phyloP scores from a whole-genome alignment of 192 early-diverging fungal species.

The Linnemannia hyalina region DNA sequence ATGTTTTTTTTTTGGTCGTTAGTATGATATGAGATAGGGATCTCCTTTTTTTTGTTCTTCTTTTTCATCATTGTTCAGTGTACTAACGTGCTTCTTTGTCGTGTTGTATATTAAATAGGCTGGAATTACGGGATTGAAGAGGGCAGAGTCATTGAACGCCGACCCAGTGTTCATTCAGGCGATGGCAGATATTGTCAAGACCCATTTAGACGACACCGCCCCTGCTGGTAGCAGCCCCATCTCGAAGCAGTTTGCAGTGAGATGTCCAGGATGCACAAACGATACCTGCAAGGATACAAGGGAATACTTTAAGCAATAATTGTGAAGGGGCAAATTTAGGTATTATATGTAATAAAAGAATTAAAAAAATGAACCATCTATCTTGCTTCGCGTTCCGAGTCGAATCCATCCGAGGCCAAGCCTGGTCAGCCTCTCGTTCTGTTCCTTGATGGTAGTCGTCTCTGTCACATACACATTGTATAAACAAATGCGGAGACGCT shows the following conservation, averaged over 20 bases:
- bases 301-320: slow-evolving; percentile 67
- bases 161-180: slow-evolving; percentile 92
- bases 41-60: not conserved
- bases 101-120: slow-evolving; percentile 53
- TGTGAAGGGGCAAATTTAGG: not conserved
- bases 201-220: slow-evolving; percentile 73
- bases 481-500: not conserved
- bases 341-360: not conserved
- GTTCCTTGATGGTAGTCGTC: not conserved
- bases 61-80: not conserved
- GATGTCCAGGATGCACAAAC: slow-evolving; percentile 83
- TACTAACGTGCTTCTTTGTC: not conserved
- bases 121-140: slow-evolving; percentile 86
- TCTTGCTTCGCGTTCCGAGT: too few relatives aligned
- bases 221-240: slow-evolving; percentile 19
- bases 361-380: too few relatives aligned
- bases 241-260: slow-evolving; percentile 70
- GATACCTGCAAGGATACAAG: slow-evolving; percentile 73
- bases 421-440: not conserved
- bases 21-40: too few relatives aligned
- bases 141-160: slow-evolving; percentile 94
- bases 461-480: not conserved
- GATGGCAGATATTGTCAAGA: slow-evolving; percentile 87
- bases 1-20: not conserved
- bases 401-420: too few relatives aligned